Percentiles rank a stretch among this genome's conserved stretches.
Conservation (phyloP, 2,329 filamentous ascomycete species). For the Xylariales sp. region DNA sequence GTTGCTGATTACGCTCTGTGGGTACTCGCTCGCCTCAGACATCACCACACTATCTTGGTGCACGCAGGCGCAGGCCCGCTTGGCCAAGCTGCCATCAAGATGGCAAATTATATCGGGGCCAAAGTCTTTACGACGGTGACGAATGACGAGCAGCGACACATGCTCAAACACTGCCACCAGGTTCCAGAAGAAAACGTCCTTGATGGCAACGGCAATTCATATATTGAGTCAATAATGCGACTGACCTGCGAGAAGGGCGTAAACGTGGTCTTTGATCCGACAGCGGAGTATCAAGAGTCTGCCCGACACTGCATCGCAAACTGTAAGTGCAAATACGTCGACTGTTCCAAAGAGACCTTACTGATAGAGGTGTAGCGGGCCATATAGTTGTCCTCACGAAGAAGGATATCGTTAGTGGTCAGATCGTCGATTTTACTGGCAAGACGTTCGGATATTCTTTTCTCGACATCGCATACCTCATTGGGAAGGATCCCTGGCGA, state of each 20-base stretch:
- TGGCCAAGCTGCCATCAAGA: conserved; percentile 38
- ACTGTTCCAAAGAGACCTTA: no score
- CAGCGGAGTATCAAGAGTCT: conserved; percentile 28
- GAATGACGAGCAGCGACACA: conserved; percentile 29
- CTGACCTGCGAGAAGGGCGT: conserved; percentile 30
- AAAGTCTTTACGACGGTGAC: conserved; percentile 38
- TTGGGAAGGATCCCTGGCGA: conserved; percentile 11
- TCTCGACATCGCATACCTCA: conserved; percentile 13
- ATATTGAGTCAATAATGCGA: conserved; percentile 27
- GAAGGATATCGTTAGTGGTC: background rate
- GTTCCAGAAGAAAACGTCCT: conserved; percentile 36
- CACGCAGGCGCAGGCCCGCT: conserved; percentile 38
- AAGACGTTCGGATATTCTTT: conserved; percentile 13
- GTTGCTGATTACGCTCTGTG: conserved; percentile 40
- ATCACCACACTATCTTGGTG: conserved; percentile 33
- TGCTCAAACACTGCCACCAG: conserved; percentile 28
- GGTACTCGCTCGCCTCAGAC: conserved; percentile 20
- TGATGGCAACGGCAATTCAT: conserved; percentile 27
- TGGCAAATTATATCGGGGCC: conserved; percentile 33
- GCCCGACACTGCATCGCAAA: conserved; percentile 31
- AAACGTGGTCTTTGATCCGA: conserved; percentile 43
- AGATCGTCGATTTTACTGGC: conserved; percentile 1
- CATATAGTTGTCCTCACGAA: conserved; percentile 14
- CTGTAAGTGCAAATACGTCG: conserved; percentile 23
- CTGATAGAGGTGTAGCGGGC: no score